Conservation (phyloP, 306 rosid genomes). For the Dryas drummondii region DNA sequence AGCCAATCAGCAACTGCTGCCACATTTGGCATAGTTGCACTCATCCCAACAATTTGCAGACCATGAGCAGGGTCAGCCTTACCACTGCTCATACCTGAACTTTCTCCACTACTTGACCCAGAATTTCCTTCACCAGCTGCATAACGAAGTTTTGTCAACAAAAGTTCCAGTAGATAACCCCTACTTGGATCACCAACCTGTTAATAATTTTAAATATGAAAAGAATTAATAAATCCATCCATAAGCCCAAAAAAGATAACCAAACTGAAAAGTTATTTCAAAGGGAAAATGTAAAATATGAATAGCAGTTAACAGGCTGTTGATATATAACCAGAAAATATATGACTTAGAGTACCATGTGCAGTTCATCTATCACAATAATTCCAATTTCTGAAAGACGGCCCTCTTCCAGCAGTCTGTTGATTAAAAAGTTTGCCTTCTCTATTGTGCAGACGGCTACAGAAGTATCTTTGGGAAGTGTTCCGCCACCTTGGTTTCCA, state of each 20-base stretch:
- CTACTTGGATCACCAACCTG: slow-evolving; percentile 92
- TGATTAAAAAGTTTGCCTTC: slow-evolving; percentile 89
- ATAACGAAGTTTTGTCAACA: slow-evolving; percentile 97
- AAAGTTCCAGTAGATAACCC: slow-evolving; percentile 94
- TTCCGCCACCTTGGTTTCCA: slow-evolving; percentile 95
- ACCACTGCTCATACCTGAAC: slow-evolving; percentile 85
- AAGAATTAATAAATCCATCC: slow-evolving; percentile 19
- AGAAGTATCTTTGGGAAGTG: slow-evolving; percentile 93
- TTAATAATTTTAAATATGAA: slow-evolving; percentile 36
- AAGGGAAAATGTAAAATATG: not conserved
- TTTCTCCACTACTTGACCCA: slow-evolving; percentile 80
- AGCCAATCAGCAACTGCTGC: slow-evolving; percentile 99
- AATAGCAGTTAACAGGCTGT: not conserved
- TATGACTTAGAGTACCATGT: slow-evolving; percentile 61
- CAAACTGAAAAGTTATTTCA: not conserved
- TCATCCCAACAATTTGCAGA: slow-evolving; percentile 97
- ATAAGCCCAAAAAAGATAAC: slow-evolving; percentile 7
- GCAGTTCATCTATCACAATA: slow-evolving; percentile 93
- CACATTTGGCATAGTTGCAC: slow-evolving; percentile 99
- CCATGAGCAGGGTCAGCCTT: slow-evolving; percentile 86
- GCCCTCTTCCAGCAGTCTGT: slow-evolving; percentile 89
- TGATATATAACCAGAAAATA: slow-evolving; percentile 5
- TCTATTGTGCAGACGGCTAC: slow-evolving; percentile 98
- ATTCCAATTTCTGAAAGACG: slow-evolving; percentile 95
- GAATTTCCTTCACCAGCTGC: slow-evolving; percentile 95